Evolutionary conservation across 257 asterid genomes (phyloP), one percentile per base, ranked within the genome.

Genomic region (Lavandula angustifolia): DNA sequence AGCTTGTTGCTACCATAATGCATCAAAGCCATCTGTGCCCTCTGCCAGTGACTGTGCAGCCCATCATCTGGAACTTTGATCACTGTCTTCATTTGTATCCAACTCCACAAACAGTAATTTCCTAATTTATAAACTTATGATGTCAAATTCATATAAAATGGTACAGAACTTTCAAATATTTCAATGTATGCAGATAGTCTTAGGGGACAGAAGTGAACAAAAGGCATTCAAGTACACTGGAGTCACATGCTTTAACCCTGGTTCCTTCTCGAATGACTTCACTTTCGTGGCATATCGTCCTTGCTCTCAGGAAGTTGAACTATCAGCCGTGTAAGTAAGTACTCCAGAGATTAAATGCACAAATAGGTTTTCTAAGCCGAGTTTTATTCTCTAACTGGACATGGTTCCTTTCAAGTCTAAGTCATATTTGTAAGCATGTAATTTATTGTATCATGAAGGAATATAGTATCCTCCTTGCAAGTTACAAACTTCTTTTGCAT

Each of bases 21-120:
- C 99, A 94, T 76, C 99, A 94, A 79, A 94, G 96, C 65, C 97
- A 94, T 78, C 95, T 94, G 17, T 94, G 99, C 67, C 99, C 97
- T 51, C 85, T 90, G 65, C 97, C 99, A 35, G 78, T 94, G 85
- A 86, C 81, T 13, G 72, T 84, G 32, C 99, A 94, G 57, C 96
- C 99, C 44, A 81, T 90, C 68, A 81, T 94, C 71, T 90, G 99
- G 99, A 90, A 86, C 80, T 86, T 75, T 57, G 99, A 94, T 77
- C 97, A 94, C 64, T 73, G 95, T 72, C 97, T 94, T 72, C 94
- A 94, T 77, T 87, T 94, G 62, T 86, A 87, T 78, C 97, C 97
- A 48, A 78, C 86, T 64, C 99, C 99, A 29, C 96, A 90, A 62
- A 82, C 92, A 75, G 96, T 94, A 87, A 66, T 51, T 62, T 77